A percentile compares a stretch with the other conserved stretches of the same genome.
Evolutionary conservation across 2,329 filamentous ascomycete species (phyloP).

Genomic region (Ophiocordyceps camponoti-rufipedis): DNA sequence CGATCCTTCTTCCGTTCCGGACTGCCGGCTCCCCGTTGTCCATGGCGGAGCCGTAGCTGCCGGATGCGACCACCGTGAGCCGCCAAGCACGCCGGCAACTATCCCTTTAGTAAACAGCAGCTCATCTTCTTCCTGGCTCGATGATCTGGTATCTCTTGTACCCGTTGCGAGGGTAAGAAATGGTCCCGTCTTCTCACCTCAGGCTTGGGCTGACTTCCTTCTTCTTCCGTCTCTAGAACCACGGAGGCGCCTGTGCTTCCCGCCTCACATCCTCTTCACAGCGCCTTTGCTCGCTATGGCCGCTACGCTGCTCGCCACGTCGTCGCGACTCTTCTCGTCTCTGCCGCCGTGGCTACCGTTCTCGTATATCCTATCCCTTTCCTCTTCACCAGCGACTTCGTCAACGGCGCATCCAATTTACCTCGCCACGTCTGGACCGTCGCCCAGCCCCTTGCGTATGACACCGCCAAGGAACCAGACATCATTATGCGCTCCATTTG

Average conservation of each 20-base stretch:
- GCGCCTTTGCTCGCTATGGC: constrained; percentile 49
- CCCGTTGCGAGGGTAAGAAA: constrained; percentile 52
- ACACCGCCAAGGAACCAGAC: constrained; percentile 35
- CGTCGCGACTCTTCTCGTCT: constrained; percentile 53
- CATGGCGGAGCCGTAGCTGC: neutral
- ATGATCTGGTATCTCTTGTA: constrained; percentile 69
- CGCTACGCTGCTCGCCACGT: constrained; percentile 55
- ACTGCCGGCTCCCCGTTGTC: neutral
- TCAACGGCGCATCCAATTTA: constrained; percentile 51
- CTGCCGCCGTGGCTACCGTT: constrained; percentile 50
- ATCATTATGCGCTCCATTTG: constrained; percentile 71
- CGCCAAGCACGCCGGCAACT: neutral
- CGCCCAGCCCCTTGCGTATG: constrained; percentile 41
- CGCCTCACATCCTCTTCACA: constrained; percentile 45
- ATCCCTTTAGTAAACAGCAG: neutral
- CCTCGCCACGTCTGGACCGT: constrained; percentile 72
- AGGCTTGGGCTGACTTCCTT: neutral
- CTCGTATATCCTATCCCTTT: constrained; percentile 62
- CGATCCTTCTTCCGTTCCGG: neutral
- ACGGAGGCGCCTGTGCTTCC: constrained; percentile 52
- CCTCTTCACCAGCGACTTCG: constrained; percentile 54
- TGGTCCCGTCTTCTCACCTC: neutral
- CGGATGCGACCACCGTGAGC: neutral
- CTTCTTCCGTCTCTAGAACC: constrained; percentile 30
- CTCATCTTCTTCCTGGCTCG: neutral